Evolutionary conservation across 768 basidiomycete genomes (phyloP).

Genomic region (Ephemerocybe angulata): DNA sequence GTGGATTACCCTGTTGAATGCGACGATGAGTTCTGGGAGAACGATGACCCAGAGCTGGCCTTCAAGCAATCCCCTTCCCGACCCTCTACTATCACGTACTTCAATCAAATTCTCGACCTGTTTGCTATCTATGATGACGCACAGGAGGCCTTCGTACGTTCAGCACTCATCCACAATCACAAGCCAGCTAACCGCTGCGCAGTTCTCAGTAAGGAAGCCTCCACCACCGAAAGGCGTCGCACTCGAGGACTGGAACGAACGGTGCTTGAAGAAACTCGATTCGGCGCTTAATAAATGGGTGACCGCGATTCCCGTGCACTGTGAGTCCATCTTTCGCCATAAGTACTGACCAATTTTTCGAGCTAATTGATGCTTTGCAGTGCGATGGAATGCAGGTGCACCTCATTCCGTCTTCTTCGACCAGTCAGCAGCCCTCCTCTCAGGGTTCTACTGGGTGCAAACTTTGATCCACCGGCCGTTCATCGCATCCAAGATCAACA

Average conservation of each 20-base stretch:
- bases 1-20: conserved; percentile 57
- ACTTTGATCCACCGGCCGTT: conserved; percentile 72
- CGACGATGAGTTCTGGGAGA: too few relatives aligned
- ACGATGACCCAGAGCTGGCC: conserved; percentile 40
- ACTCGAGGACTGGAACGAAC: not conserved
- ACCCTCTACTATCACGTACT: conserved; percentile 52
- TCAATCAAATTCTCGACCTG: conserved; percentile 51
- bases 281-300: conserved; percentile 61
- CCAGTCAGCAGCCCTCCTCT: conserved; percentile 46
- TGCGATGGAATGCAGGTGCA: conserved; percentile 37
- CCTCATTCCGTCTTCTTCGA: too few relatives aligned
- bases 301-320: conserved; percentile 52
- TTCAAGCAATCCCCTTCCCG: conserved; percentile 66
- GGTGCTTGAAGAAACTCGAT: conserved; percentile 49
- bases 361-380: conserved; percentile 17
- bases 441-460: conserved; percentile 46
- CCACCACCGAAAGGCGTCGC: conserved; percentile 19
- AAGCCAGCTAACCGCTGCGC: conserved; percentile 10
- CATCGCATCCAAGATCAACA: conserved; percentile 49
- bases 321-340: conserved; percentile 29
- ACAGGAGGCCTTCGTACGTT: conserved; percentile 54
- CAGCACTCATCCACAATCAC: not conserved
- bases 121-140: conserved; percentile 58
- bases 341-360: not conserved
- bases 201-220: conserved; percentile 57